Percentiles rank a stretch among this genome's conserved stretches.
phyloP scores from a whole-genome alignment of 2,329 filamentous ascomycete genomes.

The Penicillium sp. region DNA sequence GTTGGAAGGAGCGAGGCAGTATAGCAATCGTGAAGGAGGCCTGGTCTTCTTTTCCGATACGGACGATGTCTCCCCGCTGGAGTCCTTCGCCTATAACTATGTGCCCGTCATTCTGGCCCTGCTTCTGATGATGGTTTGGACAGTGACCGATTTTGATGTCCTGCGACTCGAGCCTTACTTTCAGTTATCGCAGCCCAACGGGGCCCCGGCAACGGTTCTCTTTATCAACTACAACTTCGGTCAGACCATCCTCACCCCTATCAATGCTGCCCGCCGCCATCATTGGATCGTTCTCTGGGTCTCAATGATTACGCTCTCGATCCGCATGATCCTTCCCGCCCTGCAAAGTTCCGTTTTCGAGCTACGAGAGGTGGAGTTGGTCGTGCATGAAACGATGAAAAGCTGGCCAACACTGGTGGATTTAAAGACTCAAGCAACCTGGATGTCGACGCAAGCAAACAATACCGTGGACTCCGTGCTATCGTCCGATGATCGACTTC shows the following conservation, averaged over 20 bases:
- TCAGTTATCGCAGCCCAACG: conserved; percentile 33
- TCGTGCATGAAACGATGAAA: conserved; percentile 21
- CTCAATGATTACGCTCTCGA: conserved; percentile 30
- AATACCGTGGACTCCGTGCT: conserved; percentile 23
- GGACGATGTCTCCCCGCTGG: conserved; percentile 23
- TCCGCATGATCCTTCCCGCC: conserved; percentile 33
- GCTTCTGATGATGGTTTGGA: conserved; percentile 46
- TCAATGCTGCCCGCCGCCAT: conserved; percentile 28
- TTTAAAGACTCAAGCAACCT: conserved; percentile 27
- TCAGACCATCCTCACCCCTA: conserved; percentile 33
- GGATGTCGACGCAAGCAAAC: conserved; percentile 29
- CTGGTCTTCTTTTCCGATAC: conserved; percentile 30
- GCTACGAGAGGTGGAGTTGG: conserved; percentile 26
- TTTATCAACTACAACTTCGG: conserved; percentile 39
- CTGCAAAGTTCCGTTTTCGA: conserved; percentile 32
- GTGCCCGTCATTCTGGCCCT: conserved; percentile 44
- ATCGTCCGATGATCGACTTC: conserved; percentile 15
- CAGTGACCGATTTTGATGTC: conserved; percentile 49
- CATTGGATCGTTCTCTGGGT: conserved; percentile 33
- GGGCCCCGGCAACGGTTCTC: conserved; percentile 30
- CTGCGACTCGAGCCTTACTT: conserved; percentile 50
- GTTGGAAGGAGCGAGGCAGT: conserved; percentile 30
- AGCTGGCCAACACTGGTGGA: conserved; percentile 29
- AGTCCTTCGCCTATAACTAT: conserved; percentile 38
- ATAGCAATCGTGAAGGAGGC: conserved; percentile 27